Conservation (phyloP, 148 eudicot species). For the Mesembryanthemum crystallinum region DNA sequence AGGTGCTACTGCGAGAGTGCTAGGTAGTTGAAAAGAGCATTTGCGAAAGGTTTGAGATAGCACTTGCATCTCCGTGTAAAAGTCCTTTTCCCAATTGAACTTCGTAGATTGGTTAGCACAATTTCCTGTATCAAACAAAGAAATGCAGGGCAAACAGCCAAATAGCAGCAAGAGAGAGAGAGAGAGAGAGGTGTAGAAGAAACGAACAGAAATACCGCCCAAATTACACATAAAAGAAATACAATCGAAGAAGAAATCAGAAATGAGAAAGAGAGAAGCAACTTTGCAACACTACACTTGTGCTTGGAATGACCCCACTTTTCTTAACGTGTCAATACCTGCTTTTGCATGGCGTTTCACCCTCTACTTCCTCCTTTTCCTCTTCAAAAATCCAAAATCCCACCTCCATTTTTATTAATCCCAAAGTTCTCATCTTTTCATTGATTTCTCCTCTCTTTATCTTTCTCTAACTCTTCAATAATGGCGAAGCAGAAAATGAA, state of each 20-base stretch:
- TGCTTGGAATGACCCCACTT: conserved; percentile 9
- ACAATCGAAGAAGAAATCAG: conserved; percentile 4
- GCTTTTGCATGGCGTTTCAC: conserved; percentile 32
- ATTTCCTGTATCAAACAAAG: not conserved
- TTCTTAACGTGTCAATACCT: conserved; percentile 34
- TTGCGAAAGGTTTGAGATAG: too few relatives aligned
- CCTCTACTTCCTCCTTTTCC: not conserved
- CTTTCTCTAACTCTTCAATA: not conserved
- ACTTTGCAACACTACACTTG: conserved; percentile 4
- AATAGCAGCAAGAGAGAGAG: conserved; percentile 9
- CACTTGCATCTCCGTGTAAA: too few relatives aligned
- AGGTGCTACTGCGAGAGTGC: too few relatives aligned
- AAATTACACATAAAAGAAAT: conserved; percentile 3
- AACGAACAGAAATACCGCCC: not conserved
- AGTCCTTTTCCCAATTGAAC: too few relatives aligned
- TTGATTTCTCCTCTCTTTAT: not conserved
- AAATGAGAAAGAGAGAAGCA: not conserved
- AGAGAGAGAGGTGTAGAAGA: not conserved
- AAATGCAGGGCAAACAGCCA: conserved; percentile 5
- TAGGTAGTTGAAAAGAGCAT: too few relatives aligned
- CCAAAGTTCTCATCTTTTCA: not conserved
- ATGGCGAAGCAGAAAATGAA: not conserved
- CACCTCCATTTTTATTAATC: not conserved
- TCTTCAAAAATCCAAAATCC: not conserved
- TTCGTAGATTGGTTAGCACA: too few relatives aligned